phyloP scores from a whole-genome alignment of 495 filamentous ascomycete genomes.

The Hypoxylon rickii region DNA sequence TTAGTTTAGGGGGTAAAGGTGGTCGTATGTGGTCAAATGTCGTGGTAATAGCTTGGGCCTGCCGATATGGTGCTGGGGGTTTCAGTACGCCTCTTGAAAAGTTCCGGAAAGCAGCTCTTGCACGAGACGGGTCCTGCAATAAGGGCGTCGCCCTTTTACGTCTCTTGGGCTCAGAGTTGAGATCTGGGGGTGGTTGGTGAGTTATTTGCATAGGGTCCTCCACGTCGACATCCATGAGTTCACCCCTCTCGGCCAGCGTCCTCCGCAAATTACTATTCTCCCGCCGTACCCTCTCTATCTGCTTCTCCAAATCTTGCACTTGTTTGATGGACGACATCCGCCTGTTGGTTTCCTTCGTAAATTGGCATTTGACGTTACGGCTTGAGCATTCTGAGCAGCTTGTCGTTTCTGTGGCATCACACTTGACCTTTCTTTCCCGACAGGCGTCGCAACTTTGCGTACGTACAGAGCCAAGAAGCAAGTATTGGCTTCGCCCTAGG shows the following conservation, averaged over 20 bases:
- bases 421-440: conserved; percentile 97
- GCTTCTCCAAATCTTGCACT: conserved; percentile 95
- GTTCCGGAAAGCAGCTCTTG: conserved; percentile 72
- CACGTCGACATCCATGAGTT: conserved; percentile 66
- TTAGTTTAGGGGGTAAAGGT: conserved; percentile 68
- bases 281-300: conserved; percentile 73
- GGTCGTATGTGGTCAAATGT: conserved; percentile 61
- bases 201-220: conserved; percentile 59
- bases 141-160: conserved; percentile 61
- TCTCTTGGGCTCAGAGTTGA: conserved; percentile 65
- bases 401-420: conserved; percentile 93
- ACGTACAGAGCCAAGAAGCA: conserved; percentile 25
- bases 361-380: conserved; percentile 94
- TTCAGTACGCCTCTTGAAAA: conserved; percentile 82
- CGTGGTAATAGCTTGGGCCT: conserved; percentile 51
- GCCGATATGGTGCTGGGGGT: conserved; percentile 72
- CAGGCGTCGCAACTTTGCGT: conserved; percentile 87
- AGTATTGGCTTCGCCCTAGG: conserved; percentile 6
- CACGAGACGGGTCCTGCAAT: conserved; percentile 68
- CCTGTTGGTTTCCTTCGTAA: conserved; percentile 98
- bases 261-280: conserved; percentile 74
- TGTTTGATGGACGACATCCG: conserved; percentile 99
- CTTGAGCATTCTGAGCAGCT: conserved; percentile 97
- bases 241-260: conserved; percentile 54
- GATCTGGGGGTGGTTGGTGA: conserved; percentile 69